Evolutionary conservation across 208 protist species (phyloP).

Genomic region (Trypanosoma brucei): DNA sequence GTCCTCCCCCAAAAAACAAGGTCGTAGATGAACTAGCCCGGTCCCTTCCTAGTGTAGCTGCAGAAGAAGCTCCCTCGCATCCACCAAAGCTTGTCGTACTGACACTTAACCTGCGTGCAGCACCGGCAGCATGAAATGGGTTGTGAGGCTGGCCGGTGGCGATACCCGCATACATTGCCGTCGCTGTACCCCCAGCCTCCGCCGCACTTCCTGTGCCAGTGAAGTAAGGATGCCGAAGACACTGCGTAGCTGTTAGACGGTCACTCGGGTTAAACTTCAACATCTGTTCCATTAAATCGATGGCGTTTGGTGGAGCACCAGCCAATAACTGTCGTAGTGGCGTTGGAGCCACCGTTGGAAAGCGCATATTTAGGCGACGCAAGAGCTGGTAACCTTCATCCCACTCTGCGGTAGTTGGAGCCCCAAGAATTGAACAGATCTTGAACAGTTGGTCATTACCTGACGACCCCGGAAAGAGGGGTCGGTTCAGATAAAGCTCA

Average conservation of each 20-base stretch:
- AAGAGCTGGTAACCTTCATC: constrained; percentile 91
- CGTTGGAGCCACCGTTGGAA: constrained; percentile 87
- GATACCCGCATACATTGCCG: constrained; percentile 75
- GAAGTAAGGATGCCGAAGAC: constrained; percentile 96
- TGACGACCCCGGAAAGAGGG: constrained; percentile 94
- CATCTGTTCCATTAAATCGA: constrained; percentile 95
- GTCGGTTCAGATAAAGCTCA: constrained; percentile 91
- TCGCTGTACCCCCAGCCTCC: constrained; percentile 34
- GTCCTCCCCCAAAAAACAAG: neutral
- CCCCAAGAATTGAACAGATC: constrained; percentile 94
- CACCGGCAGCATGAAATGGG: constrained; percentile 56
- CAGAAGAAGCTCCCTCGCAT: constrained; percentile 45
- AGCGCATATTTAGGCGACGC: constrained; percentile 91
- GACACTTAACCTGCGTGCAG: constrained; percentile 12
- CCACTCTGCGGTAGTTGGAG: constrained; percentile 77
- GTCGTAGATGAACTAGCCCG: neutral
- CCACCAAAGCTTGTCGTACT: constrained; percentile 29
- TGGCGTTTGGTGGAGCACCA: constrained; percentile 87
- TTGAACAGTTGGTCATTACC: constrained; percentile 96
- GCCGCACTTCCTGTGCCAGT: constrained; percentile 36
- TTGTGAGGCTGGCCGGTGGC: constrained; percentile 87
- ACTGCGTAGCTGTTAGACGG: constrained; percentile 90
- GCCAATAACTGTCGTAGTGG: constrained; percentile 88
- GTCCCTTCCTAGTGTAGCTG: constrained; percentile 6
- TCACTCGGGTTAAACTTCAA: constrained; percentile 94